phyloP scores from a whole-genome alignment of 192 early-diverging fungal genomes.

The Physocladia obscura region DNA sequence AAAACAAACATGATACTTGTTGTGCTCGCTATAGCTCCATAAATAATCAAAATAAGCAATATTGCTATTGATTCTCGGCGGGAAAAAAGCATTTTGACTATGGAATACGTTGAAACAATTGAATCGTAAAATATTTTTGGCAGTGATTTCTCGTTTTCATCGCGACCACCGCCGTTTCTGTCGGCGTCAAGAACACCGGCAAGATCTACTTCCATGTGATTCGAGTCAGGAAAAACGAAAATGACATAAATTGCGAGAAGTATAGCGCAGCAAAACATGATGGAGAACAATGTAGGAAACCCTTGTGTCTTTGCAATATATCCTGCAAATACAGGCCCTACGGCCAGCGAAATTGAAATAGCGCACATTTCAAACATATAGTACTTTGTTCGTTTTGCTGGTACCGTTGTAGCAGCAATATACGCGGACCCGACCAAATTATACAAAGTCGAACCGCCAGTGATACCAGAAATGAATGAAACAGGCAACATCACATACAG shows the following conservation, averaged over 20 bases:
- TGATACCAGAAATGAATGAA: not conserved
- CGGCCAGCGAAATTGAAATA: not conserved
- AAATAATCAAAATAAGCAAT: not conserved
- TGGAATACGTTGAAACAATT: too few relatives aligned
- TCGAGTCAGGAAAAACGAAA: conserved; percentile 19
- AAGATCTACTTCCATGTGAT: too few relatives aligned
- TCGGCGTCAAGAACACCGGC: too few relatives aligned
- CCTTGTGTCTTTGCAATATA: not conserved
- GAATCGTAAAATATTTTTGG: too few relatives aligned
- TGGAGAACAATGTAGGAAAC: not conserved
- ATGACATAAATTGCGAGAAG: not conserved
- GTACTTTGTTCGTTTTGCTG: not conserved
- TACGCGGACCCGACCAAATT: not conserved
- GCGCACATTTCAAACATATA: not conserved
- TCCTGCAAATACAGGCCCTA: conserved; percentile 9
- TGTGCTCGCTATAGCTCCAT: not conserved
- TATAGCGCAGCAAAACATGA: not conserved
- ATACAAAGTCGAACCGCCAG: not conserved
- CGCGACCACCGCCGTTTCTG: too few relatives aligned
- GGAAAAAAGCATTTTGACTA: too few relatives aligned
- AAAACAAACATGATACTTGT: not conserved
- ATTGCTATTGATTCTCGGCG: too few relatives aligned
- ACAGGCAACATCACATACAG: not conserved
- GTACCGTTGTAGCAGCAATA: not conserved
- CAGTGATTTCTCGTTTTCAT: too few relatives aligned